phyloP scores from a whole-genome alignment of 2,329 filamentous ascomycete genomes.

The Microascus cirrosus region DNA sequence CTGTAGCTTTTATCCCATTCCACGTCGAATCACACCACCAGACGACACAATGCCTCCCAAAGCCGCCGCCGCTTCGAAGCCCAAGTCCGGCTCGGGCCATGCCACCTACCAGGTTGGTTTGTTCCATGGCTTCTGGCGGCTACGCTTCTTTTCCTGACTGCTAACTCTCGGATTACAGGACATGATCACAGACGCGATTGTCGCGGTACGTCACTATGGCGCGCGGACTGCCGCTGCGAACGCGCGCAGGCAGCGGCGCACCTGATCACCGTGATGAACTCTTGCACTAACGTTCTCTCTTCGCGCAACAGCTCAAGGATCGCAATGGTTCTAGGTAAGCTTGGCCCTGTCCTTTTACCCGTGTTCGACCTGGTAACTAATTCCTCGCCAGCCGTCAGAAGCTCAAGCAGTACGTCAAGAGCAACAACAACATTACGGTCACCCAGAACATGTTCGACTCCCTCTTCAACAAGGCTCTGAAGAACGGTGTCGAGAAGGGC shows the following conservation, averaged over 20 bases:
- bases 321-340: conserved; percentile 38
- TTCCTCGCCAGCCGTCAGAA: conserved; percentile 36
- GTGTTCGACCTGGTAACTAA: background rate
- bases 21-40: conserved; percentile 1
- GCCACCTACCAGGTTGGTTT: conserved; percentile 47
- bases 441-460: conserved; percentile 50
- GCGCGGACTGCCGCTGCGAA: conserved; percentile 14
- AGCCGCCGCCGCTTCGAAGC: conserved; percentile 31
- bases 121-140: conserved; percentile 7
- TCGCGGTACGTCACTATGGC: conserved; percentile 37
- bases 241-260: conserved; percentile 22
- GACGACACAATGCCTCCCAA: conserved; percentile 45
- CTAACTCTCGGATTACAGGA: conserved; percentile 26
- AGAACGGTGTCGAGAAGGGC: conserved; percentile 73
- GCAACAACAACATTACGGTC: conserved; percentile 36
- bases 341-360: background rate
- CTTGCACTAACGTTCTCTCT: conserved; percentile 23
- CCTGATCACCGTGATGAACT: conserved; percentile 3
- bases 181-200: conserved; percentile 53
- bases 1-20: background rate
- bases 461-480: conserved; percentile 79
- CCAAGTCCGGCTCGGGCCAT: conserved; percentile 32
- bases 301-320: conserved; percentile 42
- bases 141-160: conserved; percentile 5
- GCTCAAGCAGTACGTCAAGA: conserved; percentile 50